phyloP scores from a whole-genome alignment of 306 rosid species.

The Hippophae rhamnoides region DNA sequence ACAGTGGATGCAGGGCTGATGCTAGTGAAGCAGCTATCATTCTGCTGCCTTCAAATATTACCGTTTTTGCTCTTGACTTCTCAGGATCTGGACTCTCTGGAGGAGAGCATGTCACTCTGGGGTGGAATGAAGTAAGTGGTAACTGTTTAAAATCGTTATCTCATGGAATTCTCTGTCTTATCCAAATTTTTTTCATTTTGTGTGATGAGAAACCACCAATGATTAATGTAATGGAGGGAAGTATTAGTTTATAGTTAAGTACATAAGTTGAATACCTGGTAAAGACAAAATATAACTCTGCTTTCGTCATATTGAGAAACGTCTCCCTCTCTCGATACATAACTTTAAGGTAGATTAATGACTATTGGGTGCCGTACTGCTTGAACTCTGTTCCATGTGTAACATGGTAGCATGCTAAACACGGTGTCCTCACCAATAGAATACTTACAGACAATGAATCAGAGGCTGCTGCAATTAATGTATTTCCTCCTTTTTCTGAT shows the following conservation, averaged over 20 bases:
- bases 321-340: no score
- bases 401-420: no score
- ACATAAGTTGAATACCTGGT: background rate
- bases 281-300: no score
- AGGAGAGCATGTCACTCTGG: slow-evolving; percentile 90
- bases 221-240: background rate
- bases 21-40: slow-evolving; percentile 93
- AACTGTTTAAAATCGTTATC: slow-evolving; percentile 11
- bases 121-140: slow-evolving; percentile 88
- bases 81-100: slow-evolving; percentile 96
- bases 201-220: background rate
- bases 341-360: no score
- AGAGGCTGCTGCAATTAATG: no score
- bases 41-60: slow-evolving; percentile 88
- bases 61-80: slow-evolving; percentile 90
- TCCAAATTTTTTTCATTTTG: background rate
- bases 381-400: no score
- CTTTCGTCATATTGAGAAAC: no score
- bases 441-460: no score
- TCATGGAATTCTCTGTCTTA: background rate
- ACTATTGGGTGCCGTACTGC: no score
- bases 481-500: no score
- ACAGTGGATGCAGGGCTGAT: slow-evolving; percentile 96
- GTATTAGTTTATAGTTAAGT: background rate
- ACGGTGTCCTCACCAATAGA: no score